These are phyloP conservation scores for Alternaria metachromatica DNA, from an alignment of 2,329 filamentous ascomycete species.

Conservation along the genomic window DNA sequence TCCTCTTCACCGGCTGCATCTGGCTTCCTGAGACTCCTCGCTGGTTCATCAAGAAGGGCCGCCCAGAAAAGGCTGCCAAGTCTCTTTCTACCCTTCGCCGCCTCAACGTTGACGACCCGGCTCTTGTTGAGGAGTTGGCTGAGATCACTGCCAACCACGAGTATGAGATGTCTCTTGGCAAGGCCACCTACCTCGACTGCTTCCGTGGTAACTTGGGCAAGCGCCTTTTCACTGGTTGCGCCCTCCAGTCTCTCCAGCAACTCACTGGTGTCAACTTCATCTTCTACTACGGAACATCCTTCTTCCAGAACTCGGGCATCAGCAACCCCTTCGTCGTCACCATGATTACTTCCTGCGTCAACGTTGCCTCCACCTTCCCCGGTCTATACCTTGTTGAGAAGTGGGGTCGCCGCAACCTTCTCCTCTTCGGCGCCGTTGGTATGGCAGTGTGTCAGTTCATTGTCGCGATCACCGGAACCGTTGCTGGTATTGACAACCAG, in stretches of 20 bases:
- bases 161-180: constrained; percentile 70
- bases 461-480: constrained; percentile 51
- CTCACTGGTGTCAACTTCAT: constrained; percentile 62
- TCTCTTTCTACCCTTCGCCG: constrained; percentile 68
- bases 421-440: constrained; percentile 76
- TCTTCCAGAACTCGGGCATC: constrained; percentile 51
- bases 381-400: constrained; percentile 79
- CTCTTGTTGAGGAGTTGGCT: constrained; percentile 66
- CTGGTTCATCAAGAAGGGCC: constrained; percentile 69
- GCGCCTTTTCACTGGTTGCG: constrained; percentile 74
- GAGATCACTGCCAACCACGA: constrained; percentile 74
- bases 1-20: constrained; percentile 66
- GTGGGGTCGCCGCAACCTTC: constrained; percentile 75
- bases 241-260: constrained; percentile 80
- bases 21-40: constrained; percentile 80
- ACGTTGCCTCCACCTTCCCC: constrained; percentile 76
- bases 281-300: constrained; percentile 52
- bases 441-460: constrained; percentile 64
- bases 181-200: constrained; percentile 54
- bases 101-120: constrained; percentile 63
- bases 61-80: constrained; percentile 68
- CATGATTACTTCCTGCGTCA: constrained; percentile 79
- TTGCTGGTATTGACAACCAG: constrained; percentile 43
- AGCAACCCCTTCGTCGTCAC: constrained; percentile 68
- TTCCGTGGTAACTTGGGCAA: constrained; percentile 59